Evolutionary conservation across 805 yeast genomes (phyloP), one percentile per base, ranked within the genome.

Genomic region (Metschnikowia drakensbergensis): DNA sequence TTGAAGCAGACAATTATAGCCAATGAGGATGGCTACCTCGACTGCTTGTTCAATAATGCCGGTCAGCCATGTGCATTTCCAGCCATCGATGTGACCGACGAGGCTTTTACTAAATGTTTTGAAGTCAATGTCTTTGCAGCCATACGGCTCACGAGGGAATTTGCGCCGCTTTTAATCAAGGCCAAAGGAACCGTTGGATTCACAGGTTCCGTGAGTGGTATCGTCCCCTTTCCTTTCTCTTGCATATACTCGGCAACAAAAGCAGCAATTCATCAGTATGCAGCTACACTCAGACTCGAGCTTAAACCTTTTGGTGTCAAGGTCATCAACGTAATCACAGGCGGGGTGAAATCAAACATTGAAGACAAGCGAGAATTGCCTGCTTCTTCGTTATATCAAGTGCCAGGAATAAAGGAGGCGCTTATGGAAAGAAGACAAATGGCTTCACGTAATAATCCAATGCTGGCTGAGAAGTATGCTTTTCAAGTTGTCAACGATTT

Each of bases 231-330:
- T 68, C 95, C 95, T 26, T 86, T 82, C 63, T 80, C 84, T 0
- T 72, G 84, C 10, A 69, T 82, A 29, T 87, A 87, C 60, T 76
- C 83, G 30, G 75, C 91, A 1, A 63, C 85, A 1, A 87, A 87
- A 58, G 88, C 91, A 5, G 91, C 92, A 0, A 80, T 87, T 49
- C 88, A 85, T 54, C 83, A 79, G 55, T 87, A 82, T 59, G 86
- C 88, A 0, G 76, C 79, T 36, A 76, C 75, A 2, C 66, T 87
- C 48, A 77, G 83, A 45, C 60, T 82, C 26, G 96, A 87, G 64
- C 62, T 87, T 76, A 79, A 79, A 60, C 86, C 88, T 3, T 83
- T 85, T 57, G 86, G 77, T 11, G 92, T 87, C 4, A 72, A 80
- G 43, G 92, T 87, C 0, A 71, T 84, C 51, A 83, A 84, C 57